Evolutionary conservation across 2,329 filamentous ascomycete genomes (phyloP).

Genomic region (Colletotrichum eleusines): DNA sequence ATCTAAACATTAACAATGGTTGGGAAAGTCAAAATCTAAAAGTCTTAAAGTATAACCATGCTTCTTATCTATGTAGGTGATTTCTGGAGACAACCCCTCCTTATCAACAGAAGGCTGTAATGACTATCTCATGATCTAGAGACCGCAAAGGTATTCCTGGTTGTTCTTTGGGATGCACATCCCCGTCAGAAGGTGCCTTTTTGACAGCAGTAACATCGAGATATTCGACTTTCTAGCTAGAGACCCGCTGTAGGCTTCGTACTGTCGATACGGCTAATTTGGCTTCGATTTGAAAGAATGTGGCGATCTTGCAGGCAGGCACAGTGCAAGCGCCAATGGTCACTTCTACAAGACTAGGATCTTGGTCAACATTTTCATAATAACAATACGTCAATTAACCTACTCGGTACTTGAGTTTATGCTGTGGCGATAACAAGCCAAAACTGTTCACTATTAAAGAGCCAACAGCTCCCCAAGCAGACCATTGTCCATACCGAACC

Average conservation of each 20-base stretch:
- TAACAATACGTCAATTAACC: background rate
- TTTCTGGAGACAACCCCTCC: background rate
- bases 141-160: background rate
- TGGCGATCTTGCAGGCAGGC: background rate
- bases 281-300: background rate
- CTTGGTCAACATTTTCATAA: background rate
- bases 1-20: background rate
- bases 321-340: background rate
- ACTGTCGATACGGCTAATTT: background rate
- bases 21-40: background rate
- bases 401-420: background rate
- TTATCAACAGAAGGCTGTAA: background rate
- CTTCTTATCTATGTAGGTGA: background rate
- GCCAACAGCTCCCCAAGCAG: constrained; percentile 3
- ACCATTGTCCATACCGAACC: background rate
- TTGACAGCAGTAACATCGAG: background rate
- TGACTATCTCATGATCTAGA: background rate
- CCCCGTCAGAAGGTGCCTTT: background rate
- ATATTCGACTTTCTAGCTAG: background rate
- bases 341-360: background rate
- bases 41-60: background rate
- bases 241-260: background rate
- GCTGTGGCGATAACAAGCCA: background rate
- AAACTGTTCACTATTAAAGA: background rate
- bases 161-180: background rate